Percentiles rank a stretch among this genome's conserved stretches.
These are phyloP conservation scores for Cystoderma amianthinum DNA, from an alignment of 768 basidiomycete genomes.

Conservation along the genomic window DNA sequence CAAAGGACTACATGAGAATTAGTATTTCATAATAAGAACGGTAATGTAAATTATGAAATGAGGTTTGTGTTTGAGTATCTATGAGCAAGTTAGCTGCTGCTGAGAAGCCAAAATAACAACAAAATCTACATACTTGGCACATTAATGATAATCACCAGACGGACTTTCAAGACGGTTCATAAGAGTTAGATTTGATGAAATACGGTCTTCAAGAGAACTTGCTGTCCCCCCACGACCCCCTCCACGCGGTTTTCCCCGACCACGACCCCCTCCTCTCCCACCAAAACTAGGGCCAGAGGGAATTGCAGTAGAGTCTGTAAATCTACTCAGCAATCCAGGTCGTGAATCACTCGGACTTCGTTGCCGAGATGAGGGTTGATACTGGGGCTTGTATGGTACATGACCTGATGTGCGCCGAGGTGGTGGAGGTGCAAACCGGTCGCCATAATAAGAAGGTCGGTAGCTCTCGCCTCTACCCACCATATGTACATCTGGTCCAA, in stretches of 20 bases:
- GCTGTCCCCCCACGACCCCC: constrained; percentile 6
- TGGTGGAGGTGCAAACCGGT: constrained; percentile 1
- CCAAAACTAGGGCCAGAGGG: background rate
- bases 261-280: background rate
- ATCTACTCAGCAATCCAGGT: constrained; percentile 10
- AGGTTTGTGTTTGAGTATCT: no score
- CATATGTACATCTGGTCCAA: constrained; percentile 6
- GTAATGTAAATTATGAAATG: no score
- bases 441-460: constrained; percentile 7
- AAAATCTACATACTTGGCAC: no score
- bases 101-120: no score
- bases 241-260: background rate
- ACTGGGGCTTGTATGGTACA: background rate
- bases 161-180: constrained; percentile 11
- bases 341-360: constrained; percentile 1
- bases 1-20: no score
- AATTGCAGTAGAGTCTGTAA: constrained; percentile 7
- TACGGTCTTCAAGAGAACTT: constrained; percentile 16
- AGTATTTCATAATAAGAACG: no score
- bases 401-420: constrained; percentile 3
- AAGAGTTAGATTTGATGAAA: constrained; percentile 10
- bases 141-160: background rate
- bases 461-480: constrained; percentile 8
- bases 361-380: background rate
- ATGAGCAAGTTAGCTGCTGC: no score